Evolutionary conservation across 129 eudicot species (phyloP).

Genomic region (Chrysanthemum lavandulifolium): DNA sequence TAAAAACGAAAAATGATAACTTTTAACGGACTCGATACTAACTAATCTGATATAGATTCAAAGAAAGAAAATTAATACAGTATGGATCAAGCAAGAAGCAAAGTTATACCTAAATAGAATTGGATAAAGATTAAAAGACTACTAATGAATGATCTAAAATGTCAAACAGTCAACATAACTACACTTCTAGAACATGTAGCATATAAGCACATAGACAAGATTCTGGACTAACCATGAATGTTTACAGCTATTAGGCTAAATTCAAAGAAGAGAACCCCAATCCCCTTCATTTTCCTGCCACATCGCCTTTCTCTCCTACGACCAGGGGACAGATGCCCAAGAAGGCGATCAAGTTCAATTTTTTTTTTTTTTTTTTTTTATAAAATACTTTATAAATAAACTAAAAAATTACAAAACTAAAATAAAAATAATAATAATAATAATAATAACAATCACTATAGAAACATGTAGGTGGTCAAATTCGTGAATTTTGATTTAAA

Average conservation of each 20-base stretch:
- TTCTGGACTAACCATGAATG: conserved; percentile 17
- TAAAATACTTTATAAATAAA: no score
- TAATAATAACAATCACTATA: no score
- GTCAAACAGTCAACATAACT: conserved; percentile 25
- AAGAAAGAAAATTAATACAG: not conserved
- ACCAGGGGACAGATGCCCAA: no score
- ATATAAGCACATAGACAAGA: not conserved
- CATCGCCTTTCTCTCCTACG: no score
- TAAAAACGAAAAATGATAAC: not conserved
- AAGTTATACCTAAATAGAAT: not conserved
- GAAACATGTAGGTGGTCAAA: no score
- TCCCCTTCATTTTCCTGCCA: no score
- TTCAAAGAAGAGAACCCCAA: no score
- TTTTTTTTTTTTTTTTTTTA: no score
- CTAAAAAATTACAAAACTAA: no score
- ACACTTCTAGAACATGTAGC: conserved; percentile 13
- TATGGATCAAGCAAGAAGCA: conserved; percentile 22
- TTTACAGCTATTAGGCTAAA: not conserved
- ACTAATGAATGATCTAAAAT: not conserved
- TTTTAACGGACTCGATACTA: not conserved
- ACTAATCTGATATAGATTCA: not conserved
- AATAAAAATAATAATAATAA: no score
- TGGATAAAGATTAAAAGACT: not conserved
- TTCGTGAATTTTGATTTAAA: no score
- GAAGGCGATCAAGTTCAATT: no score